phyloP scores from a whole-genome alignment of 176 grass and related monocot genomes.

The Carex scoparia region DNA sequence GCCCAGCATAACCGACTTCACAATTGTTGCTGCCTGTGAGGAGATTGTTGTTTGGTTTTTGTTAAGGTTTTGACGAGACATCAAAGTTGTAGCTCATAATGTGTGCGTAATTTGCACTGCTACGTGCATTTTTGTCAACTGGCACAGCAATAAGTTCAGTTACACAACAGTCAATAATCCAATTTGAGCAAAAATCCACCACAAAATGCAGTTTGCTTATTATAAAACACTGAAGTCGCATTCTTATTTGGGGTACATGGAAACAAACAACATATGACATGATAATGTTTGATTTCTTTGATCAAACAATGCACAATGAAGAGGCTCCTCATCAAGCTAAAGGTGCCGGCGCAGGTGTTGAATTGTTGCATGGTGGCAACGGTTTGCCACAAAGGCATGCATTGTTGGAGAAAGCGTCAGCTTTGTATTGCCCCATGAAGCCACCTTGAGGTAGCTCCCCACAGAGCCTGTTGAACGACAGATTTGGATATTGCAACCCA shows the following conservation, averaged over 20 bases:
- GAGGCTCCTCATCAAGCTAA: background rate
- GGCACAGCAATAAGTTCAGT: too few relatives aligned
- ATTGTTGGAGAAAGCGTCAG: background rate
- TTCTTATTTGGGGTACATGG: background rate
- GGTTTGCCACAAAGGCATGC: background rate
- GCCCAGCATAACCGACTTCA: too few relatives aligned
- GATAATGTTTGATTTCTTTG: background rate
- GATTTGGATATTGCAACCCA: background rate
- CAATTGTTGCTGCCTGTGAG: too few relatives aligned
- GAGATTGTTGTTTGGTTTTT: too few relatives aligned
- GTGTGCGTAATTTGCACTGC: too few relatives aligned
- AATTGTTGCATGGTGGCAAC: background rate
- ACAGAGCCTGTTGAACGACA: conserved; percentile 2
- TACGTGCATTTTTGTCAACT: too few relatives aligned
- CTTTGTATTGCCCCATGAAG: background rate
- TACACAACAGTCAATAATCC: too few relatives aligned
- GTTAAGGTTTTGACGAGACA: too few relatives aligned
- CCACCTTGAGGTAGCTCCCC: background rate
- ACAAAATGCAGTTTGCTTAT: background rate
- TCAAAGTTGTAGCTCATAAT: too few relatives aligned
- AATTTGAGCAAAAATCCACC: too few relatives aligned
- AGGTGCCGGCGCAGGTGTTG: background rate
- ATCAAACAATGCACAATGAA: background rate
- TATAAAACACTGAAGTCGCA: background rate
- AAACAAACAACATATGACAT: background rate